A percentile compares a stretch with the other conserved stretches of the same genome.
Conservation (phyloP, 1,284 basidiomycete species). For the Rhodotorula sp. region DNA sequence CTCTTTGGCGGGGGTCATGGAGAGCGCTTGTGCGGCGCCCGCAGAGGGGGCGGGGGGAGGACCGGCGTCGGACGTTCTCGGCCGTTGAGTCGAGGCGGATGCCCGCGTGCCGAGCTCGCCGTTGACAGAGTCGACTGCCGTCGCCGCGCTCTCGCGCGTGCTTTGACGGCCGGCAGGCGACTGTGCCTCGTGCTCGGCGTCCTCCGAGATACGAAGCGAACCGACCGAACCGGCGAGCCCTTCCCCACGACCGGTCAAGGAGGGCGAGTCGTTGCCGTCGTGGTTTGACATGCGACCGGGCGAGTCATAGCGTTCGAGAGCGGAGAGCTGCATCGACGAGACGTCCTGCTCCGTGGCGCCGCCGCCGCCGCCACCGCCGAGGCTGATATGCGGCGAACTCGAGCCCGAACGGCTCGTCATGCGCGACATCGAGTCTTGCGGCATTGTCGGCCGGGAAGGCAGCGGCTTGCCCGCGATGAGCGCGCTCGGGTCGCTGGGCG, state of each 20-base stretch:
- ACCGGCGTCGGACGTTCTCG: neutral
- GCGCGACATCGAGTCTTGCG: slow-evolving; percentile 17
- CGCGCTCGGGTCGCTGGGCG: slow-evolving; percentile 23
- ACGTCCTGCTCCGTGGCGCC: slow-evolving; percentile 29
- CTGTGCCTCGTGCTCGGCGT: neutral
- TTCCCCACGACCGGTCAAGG: slow-evolving; percentile 18
- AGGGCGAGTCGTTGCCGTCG: neutral
- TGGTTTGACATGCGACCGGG: slow-evolving; percentile 1
- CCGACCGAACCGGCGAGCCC: slow-evolving; percentile 3
- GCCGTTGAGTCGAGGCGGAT: neutral
- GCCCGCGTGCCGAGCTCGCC: neutral
- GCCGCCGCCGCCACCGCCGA: slow-evolving; percentile 11
- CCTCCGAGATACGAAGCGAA: slow-evolving; percentile 5
- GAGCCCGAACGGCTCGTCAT: slow-evolving; percentile 29
- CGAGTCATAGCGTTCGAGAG: slow-evolving; percentile 17
- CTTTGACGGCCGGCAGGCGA: neutral
- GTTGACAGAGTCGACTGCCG: slow-evolving; percentile 1
- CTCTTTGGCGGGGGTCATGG: slow-evolving; percentile 1
- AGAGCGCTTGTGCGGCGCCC: neutral
- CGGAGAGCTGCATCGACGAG: slow-evolving; percentile 34
- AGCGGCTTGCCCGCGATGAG: slow-evolving; percentile 39
- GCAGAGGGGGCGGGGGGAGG: slow-evolving; percentile 19
- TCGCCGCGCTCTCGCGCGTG: neutral
- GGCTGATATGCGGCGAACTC: slow-evolving; percentile 14
- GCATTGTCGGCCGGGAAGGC: slow-evolving; percentile 27